Conservation (phyloP, 2,329 filamentous ascomycete species). For the Venturia oleaginea region DNA sequence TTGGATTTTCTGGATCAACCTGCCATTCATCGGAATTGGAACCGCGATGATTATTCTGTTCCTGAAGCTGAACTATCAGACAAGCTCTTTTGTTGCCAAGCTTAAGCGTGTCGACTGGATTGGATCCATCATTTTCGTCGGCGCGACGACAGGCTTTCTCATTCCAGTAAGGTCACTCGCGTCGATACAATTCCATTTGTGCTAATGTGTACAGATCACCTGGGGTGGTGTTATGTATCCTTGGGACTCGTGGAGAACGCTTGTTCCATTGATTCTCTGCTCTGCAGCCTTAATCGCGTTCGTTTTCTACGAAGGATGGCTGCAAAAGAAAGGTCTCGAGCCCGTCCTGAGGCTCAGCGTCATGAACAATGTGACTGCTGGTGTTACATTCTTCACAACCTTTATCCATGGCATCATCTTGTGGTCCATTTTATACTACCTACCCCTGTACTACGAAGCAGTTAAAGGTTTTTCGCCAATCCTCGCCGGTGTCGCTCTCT, state of each 20-base stretch:
- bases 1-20: constrained; percentile 59
- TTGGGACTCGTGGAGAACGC: constrained; percentile 53
- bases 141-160: constrained; percentile 48
- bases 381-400: constrained; percentile 44
- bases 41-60: constrained; percentile 42
- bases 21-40: constrained; percentile 47
- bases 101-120: constrained; percentile 52
- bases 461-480: constrained; percentile 32
- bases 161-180: constrained; percentile 34
- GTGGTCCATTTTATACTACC: constrained; percentile 30
- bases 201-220: constrained; percentile 32
- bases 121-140: constrained; percentile 53
- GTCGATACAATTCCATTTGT: no score
- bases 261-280: constrained; percentile 53
- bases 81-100: constrained; percentile 39
- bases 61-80: constrained; percentile 42
- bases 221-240: constrained; percentile 58
- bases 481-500: constrained; percentile 30
- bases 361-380: constrained; percentile 41
- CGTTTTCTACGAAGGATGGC: constrained; percentile 44
- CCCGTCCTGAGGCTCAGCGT: constrained; percentile 40
- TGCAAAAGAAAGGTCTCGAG: constrained; percentile 32
- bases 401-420: constrained; percentile 34
- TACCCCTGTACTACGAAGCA: constrained; percentile 34
- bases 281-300: constrained; percentile 28